phyloP scores from a whole-genome alignment of 257 asterid genomes.

The Solanum commersonii region DNA sequence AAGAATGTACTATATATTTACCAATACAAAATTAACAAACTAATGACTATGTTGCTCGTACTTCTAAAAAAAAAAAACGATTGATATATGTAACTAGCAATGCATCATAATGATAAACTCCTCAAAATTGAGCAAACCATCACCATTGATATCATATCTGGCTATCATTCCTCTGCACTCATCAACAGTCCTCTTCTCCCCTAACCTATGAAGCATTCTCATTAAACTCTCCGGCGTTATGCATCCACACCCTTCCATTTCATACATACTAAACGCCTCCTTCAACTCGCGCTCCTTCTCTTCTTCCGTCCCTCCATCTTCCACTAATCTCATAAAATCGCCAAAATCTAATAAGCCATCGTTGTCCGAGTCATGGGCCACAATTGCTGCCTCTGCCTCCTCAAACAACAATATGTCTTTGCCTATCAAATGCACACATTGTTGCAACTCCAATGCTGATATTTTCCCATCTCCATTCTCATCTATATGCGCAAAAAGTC shows the following conservation, averaged over 20 bases:
- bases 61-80: background rate
- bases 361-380: slow-evolving; percentile 25
- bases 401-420: slow-evolving; percentile 21
- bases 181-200: slow-evolving; percentile 29
- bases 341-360: slow-evolving; percentile 41
- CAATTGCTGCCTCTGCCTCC: slow-evolving; percentile 30
- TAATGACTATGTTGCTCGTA: background rate
- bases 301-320: slow-evolving; percentile 40
- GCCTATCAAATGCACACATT: background rate
- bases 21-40: background rate
- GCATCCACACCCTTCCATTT: slow-evolving; percentile 35
- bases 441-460: slow-evolving; percentile 20
- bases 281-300: slow-evolving; percentile 34
- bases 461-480: slow-evolving; percentile 21
- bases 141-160: slow-evolving; percentile 51
- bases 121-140: slow-evolving; percentile 48
- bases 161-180: slow-evolving; percentile 50
- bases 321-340: slow-evolving; percentile 39
- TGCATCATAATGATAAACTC: slow-evolving; percentile 70
- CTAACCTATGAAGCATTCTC: slow-evolving; percentile 48
- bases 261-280: slow-evolving; percentile 59
- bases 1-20: background rate
- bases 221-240: slow-evolving; percentile 53
- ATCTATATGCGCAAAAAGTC: slow-evolving; percentile 17
- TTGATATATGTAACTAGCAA: background rate